Percentiles rank a stretch among this genome's conserved stretches.
Evolutionary conservation across 2,329 filamentous ascomycete species (phyloP).

Genomic region (Ploettnerulaceae sp.): DNA sequence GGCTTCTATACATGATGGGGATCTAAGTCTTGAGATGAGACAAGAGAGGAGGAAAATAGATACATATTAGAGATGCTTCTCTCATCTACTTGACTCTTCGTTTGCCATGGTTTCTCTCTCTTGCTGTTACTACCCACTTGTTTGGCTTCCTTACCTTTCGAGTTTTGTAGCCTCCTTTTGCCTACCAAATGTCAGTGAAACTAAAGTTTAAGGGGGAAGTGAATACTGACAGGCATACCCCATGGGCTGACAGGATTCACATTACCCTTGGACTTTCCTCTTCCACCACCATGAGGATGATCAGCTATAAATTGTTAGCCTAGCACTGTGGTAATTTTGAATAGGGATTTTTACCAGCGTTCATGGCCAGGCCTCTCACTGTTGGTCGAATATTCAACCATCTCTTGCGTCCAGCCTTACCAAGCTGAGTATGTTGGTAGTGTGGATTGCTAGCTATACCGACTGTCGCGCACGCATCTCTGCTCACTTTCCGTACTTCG

Average conservation of each 20-base stretch:
- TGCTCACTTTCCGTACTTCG: slow-evolving; percentile 83
- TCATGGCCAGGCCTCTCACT: slow-evolving; percentile 97
- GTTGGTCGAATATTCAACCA: slow-evolving; percentile 95
- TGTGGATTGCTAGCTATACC: slow-evolving; percentile 91
- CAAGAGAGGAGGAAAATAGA: neutral
- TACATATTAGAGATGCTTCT: neutral
- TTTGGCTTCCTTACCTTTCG: slow-evolving; percentile 84
- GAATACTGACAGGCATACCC: slow-evolving; percentile 78
- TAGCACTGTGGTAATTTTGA: slow-evolving; percentile 15
- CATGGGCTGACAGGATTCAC: slow-evolving; percentile 91
- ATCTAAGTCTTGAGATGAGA: neutral
- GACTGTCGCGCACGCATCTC: slow-evolving; percentile 90
- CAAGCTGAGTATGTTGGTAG: slow-evolving; percentile 83
- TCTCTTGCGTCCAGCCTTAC: slow-evolving; percentile 89
- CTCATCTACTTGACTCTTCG: slow-evolving; percentile 58
- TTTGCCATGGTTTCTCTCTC: slow-evolving; percentile 87
- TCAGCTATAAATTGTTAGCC: slow-evolving; percentile 53
- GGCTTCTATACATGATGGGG: neutral
- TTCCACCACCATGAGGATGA: slow-evolving; percentile 97
- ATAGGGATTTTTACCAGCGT: slow-evolving; percentile 61
- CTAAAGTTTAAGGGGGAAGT: neutral
- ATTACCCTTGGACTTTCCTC: slow-evolving; percentile 99
- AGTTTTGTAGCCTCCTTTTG: slow-evolving; percentile 90
- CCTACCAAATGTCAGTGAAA: slow-evolving; percentile 41
- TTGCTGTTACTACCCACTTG: slow-evolving; percentile 80